Evolutionary conservation across 805 yeast species (phyloP).

Genomic region (Lachancea lanzarotensis): DNA sequence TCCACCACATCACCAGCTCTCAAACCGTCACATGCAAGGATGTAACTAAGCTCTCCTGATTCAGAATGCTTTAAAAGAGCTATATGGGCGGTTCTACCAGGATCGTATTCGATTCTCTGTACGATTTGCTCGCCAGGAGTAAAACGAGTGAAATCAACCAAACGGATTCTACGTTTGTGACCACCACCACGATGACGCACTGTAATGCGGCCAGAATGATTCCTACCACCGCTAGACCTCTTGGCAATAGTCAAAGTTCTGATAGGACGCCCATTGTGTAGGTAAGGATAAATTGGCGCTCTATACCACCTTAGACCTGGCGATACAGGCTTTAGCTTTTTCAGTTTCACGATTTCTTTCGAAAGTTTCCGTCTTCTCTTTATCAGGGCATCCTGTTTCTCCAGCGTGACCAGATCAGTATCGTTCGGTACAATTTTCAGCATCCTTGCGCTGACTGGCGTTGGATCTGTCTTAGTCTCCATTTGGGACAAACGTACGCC

Average conservation of each 20-base stretch:
- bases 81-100: slow-evolving; percentile 88
- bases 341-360: slow-evolving; percentile 63
- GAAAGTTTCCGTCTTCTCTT: slow-evolving; percentile 68
- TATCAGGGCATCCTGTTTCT: slow-evolving; percentile 66
- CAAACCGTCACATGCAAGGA: slow-evolving; percentile 86
- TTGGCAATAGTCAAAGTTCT: slow-evolving; percentile 66
- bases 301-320: slow-evolving; percentile 88
- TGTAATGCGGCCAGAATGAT: slow-evolving; percentile 79
- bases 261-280: slow-evolving; percentile 80
- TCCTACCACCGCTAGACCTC: slow-evolving; percentile 79
- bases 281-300: slow-evolving; percentile 77
- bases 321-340: slow-evolving; percentile 69
- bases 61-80: slow-evolving; percentile 68
- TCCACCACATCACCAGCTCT: slow-evolving; percentile 90
- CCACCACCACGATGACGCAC: slow-evolving; percentile 98
- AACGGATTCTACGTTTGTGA: slow-evolving; percentile 77
- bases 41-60: slow-evolving; percentile 63
- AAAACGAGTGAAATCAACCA: slow-evolving; percentile 68
- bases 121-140: slow-evolving; percentile 72
- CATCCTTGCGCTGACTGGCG: slow-evolving; percentile 18
- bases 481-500: background rate
- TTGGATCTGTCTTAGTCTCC: slow-evolving; percentile 1
- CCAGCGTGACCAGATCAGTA: slow-evolving; percentile 61
- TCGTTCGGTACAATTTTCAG: slow-evolving; percentile 39
- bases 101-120: slow-evolving; percentile 88